phyloP scores from a whole-genome alignment of 306 rosid species.

The Bauhinia variegata region DNA sequence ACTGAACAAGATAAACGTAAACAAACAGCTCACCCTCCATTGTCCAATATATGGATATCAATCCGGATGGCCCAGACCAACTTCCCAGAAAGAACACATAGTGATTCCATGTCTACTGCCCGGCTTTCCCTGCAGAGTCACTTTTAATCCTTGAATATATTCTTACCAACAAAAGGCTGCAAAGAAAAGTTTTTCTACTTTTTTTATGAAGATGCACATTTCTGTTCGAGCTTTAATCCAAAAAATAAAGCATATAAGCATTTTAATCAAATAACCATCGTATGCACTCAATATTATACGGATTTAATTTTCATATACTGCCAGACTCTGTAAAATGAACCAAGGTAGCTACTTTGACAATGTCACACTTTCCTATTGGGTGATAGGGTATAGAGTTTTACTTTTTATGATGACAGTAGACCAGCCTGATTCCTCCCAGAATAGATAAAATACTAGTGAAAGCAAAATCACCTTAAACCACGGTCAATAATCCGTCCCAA shows the following conservation, averaged over 20 bases:
- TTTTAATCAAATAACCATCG: too few species aligned
- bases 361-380: too few species aligned
- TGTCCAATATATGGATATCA: conserved; percentile 85
- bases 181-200: background rate
- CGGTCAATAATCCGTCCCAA: conserved; percentile 83
- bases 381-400: too few species aligned
- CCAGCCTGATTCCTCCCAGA: background rate
- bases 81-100: conserved; percentile 75
- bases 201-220: background rate
- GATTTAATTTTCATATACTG: too few species aligned
- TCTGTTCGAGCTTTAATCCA: background rate
- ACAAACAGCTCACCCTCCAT: conserved; percentile 68
- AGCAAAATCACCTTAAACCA: conserved; percentile 54
- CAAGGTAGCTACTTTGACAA: too few species aligned
- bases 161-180: background rate
- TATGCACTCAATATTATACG: too few species aligned
- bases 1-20: background rate
- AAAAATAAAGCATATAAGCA: background rate
- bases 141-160: conserved; percentile 22
- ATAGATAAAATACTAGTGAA: background rate
- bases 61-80: conserved; percentile 84
- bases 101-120: conserved; percentile 82
- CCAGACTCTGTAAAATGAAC: too few species aligned
- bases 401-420: too few species aligned
- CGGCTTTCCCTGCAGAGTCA: conserved; percentile 74